Conservation (phyloP, 2,329 filamentous ascomycete species). For the Chalaropsis ovoidea region DNA sequence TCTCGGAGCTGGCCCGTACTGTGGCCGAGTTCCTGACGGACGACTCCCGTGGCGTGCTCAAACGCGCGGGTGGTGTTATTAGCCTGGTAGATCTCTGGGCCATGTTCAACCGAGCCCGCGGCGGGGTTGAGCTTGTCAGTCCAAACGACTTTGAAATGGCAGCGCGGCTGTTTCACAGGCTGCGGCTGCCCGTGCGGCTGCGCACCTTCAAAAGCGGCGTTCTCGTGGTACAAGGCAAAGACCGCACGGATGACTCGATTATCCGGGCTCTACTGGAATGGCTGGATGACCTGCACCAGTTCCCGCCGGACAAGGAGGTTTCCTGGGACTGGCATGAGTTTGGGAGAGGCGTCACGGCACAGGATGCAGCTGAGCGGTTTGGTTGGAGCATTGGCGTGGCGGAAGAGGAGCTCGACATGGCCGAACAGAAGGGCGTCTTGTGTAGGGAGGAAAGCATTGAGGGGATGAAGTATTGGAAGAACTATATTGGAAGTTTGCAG, state of each 20-base stretch:
- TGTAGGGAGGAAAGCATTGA: conserved; percentile 90
- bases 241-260: conserved; percentile 84
- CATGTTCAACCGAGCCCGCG: conserved; percentile 84
- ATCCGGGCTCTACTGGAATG: conserved; percentile 65
- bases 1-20: conserved; percentile 76
- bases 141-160: conserved; percentile 88
- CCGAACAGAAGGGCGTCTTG: conserved; percentile 75
- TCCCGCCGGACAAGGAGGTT: conserved; percentile 54
- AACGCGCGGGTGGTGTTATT: conserved; percentile 75
- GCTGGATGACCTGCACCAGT: conserved; percentile 61
- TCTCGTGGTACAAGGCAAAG: conserved; percentile 81
- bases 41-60: conserved; percentile 66
- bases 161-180: conserved; percentile 73
- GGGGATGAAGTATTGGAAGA: conserved; percentile 88
- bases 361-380: conserved; percentile 80
- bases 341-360: conserved; percentile 77
- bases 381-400: conserved; percentile 97
- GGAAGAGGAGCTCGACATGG: conserved; percentile 92
- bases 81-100: conserved; percentile 87
- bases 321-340: conserved; percentile 68
- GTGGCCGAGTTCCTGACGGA: conserved; percentile 83
- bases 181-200: conserved; percentile 76
- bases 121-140: conserved; percentile 88
- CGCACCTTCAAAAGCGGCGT: conserved; percentile 86
- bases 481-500: conserved; percentile 46